Evolutionary conservation across 2,329 filamentous ascomycete species (phyloP).

Genomic region (Madurella mycetomatis): DNA sequence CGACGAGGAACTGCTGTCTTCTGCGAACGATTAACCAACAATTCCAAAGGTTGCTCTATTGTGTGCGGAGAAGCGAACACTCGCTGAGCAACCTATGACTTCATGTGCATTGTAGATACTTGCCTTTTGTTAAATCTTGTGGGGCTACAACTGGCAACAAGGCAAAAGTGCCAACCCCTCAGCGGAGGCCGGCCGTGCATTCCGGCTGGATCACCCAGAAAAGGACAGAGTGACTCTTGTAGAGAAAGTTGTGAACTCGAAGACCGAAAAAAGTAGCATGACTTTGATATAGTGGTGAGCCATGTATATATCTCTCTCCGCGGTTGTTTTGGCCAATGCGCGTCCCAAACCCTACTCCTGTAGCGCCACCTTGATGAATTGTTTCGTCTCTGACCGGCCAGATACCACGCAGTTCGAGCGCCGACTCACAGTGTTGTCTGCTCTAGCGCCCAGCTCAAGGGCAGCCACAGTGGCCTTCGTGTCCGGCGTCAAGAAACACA

Average conservation of each 20-base stretch:
- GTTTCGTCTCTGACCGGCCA: not conserved
- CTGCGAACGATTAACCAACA: not conserved
- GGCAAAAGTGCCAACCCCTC: no score
- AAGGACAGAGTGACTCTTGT: no score
- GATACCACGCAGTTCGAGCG: not conserved
- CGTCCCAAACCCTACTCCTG: not conserved
- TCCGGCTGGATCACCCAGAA: no score
- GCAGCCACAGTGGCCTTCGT: no score
- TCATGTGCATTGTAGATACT: slow-evolving; percentile 1
- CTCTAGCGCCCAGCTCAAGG: no score
- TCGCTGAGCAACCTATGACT: slow-evolving; percentile 8
- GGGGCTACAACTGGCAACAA: no score
- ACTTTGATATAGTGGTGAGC: not conserved
- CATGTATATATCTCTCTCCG: not conserved
- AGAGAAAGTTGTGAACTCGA: not conserved
- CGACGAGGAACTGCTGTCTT: not conserved
- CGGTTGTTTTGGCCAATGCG: not conserved
- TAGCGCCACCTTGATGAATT: not conserved
- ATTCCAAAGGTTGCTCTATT: not conserved
- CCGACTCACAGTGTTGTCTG: no score
- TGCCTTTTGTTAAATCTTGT: not conserved
- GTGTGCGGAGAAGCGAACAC: not conserved
- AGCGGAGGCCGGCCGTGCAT: no score
- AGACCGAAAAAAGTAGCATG: not conserved
- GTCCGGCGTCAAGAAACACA: not conserved